Percentiles rank a stretch among this genome's conserved stretches.
phyloP scores from a whole-genome alignment of 208 protist genomes.

The Leishmania amazonensis region DNA sequence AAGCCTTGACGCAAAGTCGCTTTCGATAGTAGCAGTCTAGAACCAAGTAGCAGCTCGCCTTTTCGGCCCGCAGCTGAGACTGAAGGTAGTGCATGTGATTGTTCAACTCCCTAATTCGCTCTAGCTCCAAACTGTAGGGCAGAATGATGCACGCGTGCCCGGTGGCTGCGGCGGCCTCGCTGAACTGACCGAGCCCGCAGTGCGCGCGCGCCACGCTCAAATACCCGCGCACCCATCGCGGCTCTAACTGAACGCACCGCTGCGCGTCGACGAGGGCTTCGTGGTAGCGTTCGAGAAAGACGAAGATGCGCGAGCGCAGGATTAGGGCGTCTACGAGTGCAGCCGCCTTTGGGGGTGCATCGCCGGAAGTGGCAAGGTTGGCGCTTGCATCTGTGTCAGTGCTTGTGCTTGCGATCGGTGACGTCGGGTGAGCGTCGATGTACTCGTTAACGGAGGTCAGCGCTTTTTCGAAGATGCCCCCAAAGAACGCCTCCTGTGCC shows the following conservation, averaged over 20 bases:
- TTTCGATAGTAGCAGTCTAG: conserved; percentile 69
- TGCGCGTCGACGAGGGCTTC: conserved; percentile 62
- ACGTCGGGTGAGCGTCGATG: conserved; percentile 3
- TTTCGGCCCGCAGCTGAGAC: conserved; percentile 34
- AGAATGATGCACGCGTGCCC: conserved; percentile 41
- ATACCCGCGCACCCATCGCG: conserved; percentile 69
- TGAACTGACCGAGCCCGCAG: conserved; percentile 59
- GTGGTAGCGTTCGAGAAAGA: conserved; percentile 56
- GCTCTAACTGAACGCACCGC: conserved; percentile 45
- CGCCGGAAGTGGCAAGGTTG: neutral
- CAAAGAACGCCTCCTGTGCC: conserved; percentile 25
- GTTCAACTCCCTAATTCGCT: conserved; percentile 60
- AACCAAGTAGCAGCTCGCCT: conserved; percentile 32
- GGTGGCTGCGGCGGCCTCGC: conserved; percentile 34
- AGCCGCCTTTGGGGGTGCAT: neutral
- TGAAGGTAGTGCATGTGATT: conserved; percentile 53
- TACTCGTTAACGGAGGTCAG: conserved; percentile 20
- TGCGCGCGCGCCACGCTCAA: conserved; percentile 63
- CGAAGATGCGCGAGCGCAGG: conserved; percentile 61
- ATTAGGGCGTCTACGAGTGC: conserved; percentile 44
- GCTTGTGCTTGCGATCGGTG: neutral
- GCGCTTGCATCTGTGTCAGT: neutral
- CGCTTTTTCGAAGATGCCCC: conserved; percentile 28
- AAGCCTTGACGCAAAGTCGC: conserved; percentile 28
- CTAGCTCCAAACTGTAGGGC: conserved; percentile 59